phyloP scores from a whole-genome alignment of 495 filamentous ascomycete species.

The Hypoxylon intermedium region DNA sequence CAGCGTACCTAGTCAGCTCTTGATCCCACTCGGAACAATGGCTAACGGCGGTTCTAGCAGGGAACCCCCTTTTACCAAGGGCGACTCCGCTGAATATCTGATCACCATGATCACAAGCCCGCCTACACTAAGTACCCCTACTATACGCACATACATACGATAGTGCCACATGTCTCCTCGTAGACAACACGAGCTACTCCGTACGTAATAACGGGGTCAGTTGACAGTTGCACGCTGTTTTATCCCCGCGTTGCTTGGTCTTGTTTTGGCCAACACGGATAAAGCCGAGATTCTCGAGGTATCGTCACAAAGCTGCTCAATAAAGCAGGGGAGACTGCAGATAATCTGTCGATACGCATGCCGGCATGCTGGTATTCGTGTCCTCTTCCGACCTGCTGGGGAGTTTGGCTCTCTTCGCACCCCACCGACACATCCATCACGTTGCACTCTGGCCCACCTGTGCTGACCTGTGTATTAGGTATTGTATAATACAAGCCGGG shows the following conservation, averaged over 20 bases:
- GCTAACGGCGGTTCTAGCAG: constrained; percentile 8
- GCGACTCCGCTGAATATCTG: constrained; percentile 8
- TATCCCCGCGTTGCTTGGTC: constrained; percentile 2
- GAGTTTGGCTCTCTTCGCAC: constrained; percentile 22
- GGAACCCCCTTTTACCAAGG: constrained; percentile 16
- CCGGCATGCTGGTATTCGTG: constrained; percentile 21
- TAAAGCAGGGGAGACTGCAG: constrained; percentile 24
- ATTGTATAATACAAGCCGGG: constrained; percentile 6
- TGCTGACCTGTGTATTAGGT: constrained; percentile 4
- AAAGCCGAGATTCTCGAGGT: constrained; percentile 26
- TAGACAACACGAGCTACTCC: constrained; percentile 25
- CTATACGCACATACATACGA: neutral
- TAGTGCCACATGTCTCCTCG: constrained; percentile 1
- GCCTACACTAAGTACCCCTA: neutral
- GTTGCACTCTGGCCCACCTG: constrained; percentile 24
- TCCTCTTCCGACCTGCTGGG: constrained; percentile 29
- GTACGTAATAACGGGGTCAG: constrained; percentile 36
- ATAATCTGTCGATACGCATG: constrained; percentile 34
- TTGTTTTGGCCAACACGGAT: constrained; percentile 28
- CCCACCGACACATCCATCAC: constrained; percentile 12
- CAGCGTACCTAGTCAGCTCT: constrained; percentile 13
- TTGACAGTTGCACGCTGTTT: constrained; percentile 28
- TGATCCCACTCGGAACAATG: constrained; percentile 10
- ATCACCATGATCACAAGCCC: constrained; percentile 23
- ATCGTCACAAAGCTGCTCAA: constrained; percentile 22